Evolutionary conservation across 73 alveolate genomes (phyloP), one percentile per base, ranked within the genome.

Genomic region (Paramecium primaurelia): DNA sequence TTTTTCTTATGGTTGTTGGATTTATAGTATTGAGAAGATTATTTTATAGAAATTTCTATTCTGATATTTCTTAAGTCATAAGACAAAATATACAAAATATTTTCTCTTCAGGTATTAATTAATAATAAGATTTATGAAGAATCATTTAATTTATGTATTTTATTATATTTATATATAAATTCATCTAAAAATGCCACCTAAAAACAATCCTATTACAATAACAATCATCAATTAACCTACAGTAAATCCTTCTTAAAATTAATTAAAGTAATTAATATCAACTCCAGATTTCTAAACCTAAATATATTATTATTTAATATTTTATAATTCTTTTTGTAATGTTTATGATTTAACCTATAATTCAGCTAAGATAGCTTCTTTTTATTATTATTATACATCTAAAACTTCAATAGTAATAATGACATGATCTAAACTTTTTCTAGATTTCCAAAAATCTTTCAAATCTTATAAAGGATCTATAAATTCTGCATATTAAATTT

Each of bases 21-120:
- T 80, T 80, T 36, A 80, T 80, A n/a, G 58, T 80, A 6, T 6
- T 80, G 18, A 80, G 91, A 80, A 80, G 91, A 47, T 47, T 80
- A 10, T 80, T 80, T 26, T 80, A 80, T 80, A 42, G 73, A 47
- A 80, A 40, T 44, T 80, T 80, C 58, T 80, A 80, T 80, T 26
- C 47, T 20, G 91, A 80, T 18, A 30, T 75, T 12, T 75, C 60
- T 14, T n/a, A 49, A 49, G 9, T 49, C 26, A 49, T 49, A 8
- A 40, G 16, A 40, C 8, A 49, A 49, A 14, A 49, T 54, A n/a
- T 25, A 18, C 32, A 54, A n/a, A 18, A 54, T 54, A 54, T 54
- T n/a, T 54, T 54, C 69, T 18, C 22, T 22, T 54, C 4, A 18
- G 69, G 69, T 18, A 18, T 1, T 18, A 54, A n/a, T 4, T 14